Percentiles rank a stretch among this genome's conserved stretches.
Evolutionary conservation across 1,139 yeast genomes (phyloP).

Genomic region (Pichia norvegensis): DNA sequence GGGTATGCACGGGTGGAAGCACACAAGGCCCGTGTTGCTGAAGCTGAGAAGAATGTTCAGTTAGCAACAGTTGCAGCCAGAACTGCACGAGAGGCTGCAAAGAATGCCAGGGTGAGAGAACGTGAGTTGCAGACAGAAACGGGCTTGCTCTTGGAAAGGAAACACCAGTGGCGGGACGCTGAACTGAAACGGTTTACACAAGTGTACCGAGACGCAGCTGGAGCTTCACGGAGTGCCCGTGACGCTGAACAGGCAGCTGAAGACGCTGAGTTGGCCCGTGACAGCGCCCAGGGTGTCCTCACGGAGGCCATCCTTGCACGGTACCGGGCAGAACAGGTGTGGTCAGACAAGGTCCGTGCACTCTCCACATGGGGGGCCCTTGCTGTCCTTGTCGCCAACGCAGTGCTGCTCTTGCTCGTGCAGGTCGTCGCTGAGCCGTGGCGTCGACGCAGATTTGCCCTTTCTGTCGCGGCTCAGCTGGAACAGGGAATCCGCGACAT

Average conservation of each 20-base stretch:
- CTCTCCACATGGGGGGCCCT: conserved; percentile 98
- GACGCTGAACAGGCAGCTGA: conserved; percentile 44
- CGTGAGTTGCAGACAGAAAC: neutral
- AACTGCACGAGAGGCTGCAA: neutral
- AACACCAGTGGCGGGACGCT: conserved; percentile 66
- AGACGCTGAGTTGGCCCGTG: conserved; percentile 57
- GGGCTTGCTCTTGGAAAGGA: conserved; percentile 51
- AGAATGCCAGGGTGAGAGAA: neutral
- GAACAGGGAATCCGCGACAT: neutral
- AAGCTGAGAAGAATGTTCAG: neutral
- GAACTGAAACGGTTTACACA: conserved; percentile 83
- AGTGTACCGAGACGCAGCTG: conserved; percentile 74
- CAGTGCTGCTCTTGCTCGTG: conserved; percentile 67
- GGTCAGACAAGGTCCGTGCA: conserved; percentile 93
- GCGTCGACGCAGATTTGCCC: conserved; percentile 75
- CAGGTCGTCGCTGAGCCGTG: conserved; percentile 91
- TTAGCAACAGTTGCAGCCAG: neutral
- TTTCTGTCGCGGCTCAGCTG: conserved; percentile 75
- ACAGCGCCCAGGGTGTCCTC: conserved; percentile 59
- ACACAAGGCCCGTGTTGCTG: neutral
- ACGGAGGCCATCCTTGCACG: conserved; percentile 76
- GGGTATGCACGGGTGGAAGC: conserved; percentile 35
- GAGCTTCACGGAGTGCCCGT: conserved; percentile 55
- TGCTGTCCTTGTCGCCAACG: conserved; percentile 80
- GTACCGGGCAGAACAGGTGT: conserved; percentile 94